Conservation (phyloP, 2,329 filamentous ascomycete species). For the Thelonectria rubi region DNA sequence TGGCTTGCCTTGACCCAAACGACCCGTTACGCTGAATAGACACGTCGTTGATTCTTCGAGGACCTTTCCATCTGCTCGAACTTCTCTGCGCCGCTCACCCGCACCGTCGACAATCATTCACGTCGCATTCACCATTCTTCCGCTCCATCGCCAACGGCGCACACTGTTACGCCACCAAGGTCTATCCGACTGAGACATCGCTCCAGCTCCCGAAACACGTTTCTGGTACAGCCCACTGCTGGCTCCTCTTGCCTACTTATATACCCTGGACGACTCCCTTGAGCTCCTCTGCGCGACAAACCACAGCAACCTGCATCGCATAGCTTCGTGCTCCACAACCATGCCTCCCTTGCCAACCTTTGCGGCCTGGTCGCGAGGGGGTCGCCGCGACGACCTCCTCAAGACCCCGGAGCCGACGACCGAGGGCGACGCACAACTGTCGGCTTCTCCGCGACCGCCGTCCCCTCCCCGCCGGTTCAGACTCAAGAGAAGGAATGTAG, state of each 20-base stretch:
- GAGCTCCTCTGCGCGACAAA: conserved; percentile 15
- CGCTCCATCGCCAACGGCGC: conserved; percentile 3
- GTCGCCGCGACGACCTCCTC: conserved; percentile 52
- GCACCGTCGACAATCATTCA: conserved; percentile 21
- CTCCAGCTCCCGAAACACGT: conserved; percentile 38
- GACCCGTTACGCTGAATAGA: not conserved
- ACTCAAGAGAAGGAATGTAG: conserved; percentile 64
- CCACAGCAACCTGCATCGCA: conserved; percentile 29
- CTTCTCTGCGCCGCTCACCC: conserved; percentile 7
- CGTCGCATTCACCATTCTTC: conserved; percentile 19
- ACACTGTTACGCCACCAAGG: conserved; percentile 21
- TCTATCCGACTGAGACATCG: conserved; percentile 34
- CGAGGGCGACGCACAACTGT: conserved; percentile 49
- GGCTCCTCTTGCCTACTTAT: conserved; percentile 29
- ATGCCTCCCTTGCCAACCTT: conserved; percentile 60
- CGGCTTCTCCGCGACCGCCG: conserved; percentile 60
- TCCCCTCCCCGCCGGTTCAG: conserved; percentile 63
- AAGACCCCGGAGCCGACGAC: conserved; percentile 63
- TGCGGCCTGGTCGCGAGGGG: conserved; percentile 55
- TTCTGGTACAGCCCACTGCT: conserved; percentile 24
- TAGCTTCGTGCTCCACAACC: conserved; percentile 42
- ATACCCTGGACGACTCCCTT: conserved; percentile 23
- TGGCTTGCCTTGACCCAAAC: not conserved
- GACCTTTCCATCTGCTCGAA: not conserved
- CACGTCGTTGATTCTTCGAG: not conserved